A percentile compares a stretch with the other conserved stretches of the same genome.
These are phyloP conservation scores for Auxenochlorella pyrenoidosa DNA, from an alignment of 139 green algal genomes.

Conservation along the genomic window DNA sequence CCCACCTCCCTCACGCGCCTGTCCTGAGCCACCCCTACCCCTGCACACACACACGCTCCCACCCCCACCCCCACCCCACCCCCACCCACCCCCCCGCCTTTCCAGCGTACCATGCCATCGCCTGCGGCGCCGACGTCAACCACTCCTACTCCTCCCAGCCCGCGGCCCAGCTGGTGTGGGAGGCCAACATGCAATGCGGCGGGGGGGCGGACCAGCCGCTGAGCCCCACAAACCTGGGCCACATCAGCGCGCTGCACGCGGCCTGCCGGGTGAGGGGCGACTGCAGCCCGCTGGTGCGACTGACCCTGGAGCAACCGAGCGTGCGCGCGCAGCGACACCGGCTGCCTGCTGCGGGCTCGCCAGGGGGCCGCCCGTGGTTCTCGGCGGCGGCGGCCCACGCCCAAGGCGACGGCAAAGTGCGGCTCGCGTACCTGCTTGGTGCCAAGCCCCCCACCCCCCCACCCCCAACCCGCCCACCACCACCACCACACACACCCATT, in stretches of 20 bases:
- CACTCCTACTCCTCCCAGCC: constrained; percentile 20
- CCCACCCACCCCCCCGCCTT: background rate
- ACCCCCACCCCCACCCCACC: background rate
- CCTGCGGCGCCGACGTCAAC: constrained; percentile 34
- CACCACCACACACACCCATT: background rate
- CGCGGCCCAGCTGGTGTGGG: constrained; percentile 29
- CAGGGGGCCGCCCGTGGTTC: no score
- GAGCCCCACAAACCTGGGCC: constrained; percentile 36
- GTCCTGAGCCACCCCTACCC: background rate
- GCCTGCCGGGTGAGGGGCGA: constrained; percentile 15
- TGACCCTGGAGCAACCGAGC: no score
- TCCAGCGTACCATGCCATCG: constrained; percentile 32
- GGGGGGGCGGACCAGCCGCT: constrained; percentile 32
- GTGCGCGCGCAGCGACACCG: background rate
- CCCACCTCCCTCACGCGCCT: no score
- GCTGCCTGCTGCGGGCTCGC: background rate
- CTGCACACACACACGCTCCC: no score
- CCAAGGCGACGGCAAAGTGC: no score
- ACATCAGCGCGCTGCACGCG: constrained; percentile 33
- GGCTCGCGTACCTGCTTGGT: no score
- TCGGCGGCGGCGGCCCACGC: no score
- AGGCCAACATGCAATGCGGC: constrained; percentile 30
- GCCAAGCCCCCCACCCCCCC: no score
- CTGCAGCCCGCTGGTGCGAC: no score
- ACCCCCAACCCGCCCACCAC: no score